Evolutionary conservation across 192 early-diverging fungal genomes (phyloP).

Genomic region (Cetraspora pellucida): DNA sequence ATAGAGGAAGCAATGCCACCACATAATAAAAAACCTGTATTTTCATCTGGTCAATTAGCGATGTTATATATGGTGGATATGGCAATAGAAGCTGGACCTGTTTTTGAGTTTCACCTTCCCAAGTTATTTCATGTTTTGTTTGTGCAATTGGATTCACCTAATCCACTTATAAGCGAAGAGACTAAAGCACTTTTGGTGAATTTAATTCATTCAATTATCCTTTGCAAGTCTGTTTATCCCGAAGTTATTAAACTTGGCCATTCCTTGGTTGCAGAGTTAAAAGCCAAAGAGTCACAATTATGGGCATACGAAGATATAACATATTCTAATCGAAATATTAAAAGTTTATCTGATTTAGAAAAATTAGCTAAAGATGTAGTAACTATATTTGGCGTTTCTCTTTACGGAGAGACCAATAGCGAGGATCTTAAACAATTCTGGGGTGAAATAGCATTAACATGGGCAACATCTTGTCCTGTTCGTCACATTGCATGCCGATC

Average conservation of each 20-base stretch:
- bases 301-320: slow-evolving; percentile 84
- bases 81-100: slow-evolving; percentile 69
- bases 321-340: slow-evolving; percentile 50
- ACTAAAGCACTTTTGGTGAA: slow-evolving; percentile 72
- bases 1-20: slow-evolving; percentile 67
- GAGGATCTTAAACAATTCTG: slow-evolving; percentile 65
- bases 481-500: slow-evolving; percentile 87
- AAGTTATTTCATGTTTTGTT: slow-evolving; percentile 74
- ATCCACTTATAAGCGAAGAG: slow-evolving; percentile 77
- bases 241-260: slow-evolving; percentile 50
- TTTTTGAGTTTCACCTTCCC: slow-evolving; percentile 67
- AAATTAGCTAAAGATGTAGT: slow-evolving; percentile 51
- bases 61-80: slow-evolving; percentile 81
- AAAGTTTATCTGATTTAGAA: slow-evolving; percentile 52
- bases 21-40: slow-evolving; percentile 66
- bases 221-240: slow-evolving; percentile 60
- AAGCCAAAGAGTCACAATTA: slow-evolving; percentile 67
- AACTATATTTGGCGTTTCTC: slow-evolving; percentile 42
- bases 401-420: slow-evolving; percentile 39
- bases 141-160: slow-evolving; percentile 81
- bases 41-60: slow-evolving; percentile 76
- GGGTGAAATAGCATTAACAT: slow-evolving; percentile 79
- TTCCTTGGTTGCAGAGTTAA: slow-evolving; percentile 51
- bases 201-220: slow-evolving; percentile 73
- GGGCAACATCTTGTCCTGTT: slow-evolving; percentile 83